Conservation (phyloP, 345 rosid genomes). For the Cardamine chenopodiifolia region DNA sequence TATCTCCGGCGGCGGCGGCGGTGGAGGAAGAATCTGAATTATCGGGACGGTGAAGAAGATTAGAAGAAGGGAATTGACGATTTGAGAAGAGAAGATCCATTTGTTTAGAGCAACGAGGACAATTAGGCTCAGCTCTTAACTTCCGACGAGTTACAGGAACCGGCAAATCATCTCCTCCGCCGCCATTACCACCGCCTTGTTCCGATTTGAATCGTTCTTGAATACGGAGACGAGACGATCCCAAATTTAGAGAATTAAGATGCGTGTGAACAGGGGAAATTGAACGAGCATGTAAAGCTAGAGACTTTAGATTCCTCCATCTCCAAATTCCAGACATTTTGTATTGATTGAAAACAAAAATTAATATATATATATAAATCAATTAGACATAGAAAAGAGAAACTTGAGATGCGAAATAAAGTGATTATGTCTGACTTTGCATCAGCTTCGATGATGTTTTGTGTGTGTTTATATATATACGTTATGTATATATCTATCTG, state of each 20-base stretch:
- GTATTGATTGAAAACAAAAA: constrained; percentile 12
- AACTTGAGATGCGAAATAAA: constrained; percentile 32
- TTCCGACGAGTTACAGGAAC: constrained; percentile 47
- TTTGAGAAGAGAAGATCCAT: constrained; percentile 84
- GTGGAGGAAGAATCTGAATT: constrained; percentile 17
- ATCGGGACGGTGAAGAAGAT: constrained; percentile 46
- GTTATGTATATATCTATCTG: not conserved
- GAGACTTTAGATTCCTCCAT: constrained; percentile 61
- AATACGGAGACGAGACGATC: constrained; percentile 48
- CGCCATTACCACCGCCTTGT: constrained; percentile 54
- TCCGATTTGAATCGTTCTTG: constrained; percentile 81
- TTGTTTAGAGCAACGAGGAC: constrained; percentile 89
- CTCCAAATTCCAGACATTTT: constrained; percentile 68
- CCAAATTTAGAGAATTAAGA: constrained; percentile 48
- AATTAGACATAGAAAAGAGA: constrained; percentile 4
- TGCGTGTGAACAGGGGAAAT: constrained; percentile 47
- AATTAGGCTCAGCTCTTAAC: constrained; percentile 84
- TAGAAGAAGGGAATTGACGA: constrained; percentile 50
- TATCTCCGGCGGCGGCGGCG: constrained; percentile 13
- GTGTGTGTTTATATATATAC: constrained; percentile 8
- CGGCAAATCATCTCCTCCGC: constrained; percentile 38
- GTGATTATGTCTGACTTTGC: constrained; percentile 34
- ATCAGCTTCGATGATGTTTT: constrained; percentile 37
- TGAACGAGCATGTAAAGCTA: constrained; percentile 42
- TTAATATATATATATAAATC: not conserved